A percentile compares a stretch with the other conserved stretches of the same genome.
phyloP scores from a whole-genome alignment of 2,329 filamentous ascomycete species.

The Passalora sequoiae region DNA sequence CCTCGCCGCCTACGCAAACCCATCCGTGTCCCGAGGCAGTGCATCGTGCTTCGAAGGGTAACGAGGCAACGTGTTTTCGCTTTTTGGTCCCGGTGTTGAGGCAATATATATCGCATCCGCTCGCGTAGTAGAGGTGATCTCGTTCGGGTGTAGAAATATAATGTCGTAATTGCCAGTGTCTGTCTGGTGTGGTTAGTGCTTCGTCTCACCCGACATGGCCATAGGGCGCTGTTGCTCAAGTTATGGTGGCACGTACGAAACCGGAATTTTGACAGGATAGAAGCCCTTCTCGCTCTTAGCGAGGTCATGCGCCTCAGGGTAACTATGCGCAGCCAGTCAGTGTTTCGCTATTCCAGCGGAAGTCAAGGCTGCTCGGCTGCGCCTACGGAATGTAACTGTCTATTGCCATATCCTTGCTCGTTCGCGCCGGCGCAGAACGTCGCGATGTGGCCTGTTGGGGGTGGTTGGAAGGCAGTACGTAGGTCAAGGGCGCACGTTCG shows the following conservation, averaged over 20 bases:
- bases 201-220: not conserved
- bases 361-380: not conserved
- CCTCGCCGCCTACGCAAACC: constrained; percentile 80
- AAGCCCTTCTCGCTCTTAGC: constrained; percentile 42
- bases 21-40: constrained; percentile 81
- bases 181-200: constrained; percentile 33
- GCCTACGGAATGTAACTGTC: constrained; percentile 6
- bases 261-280: constrained; percentile 46
- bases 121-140: constrained; percentile 79
- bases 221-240: not conserved
- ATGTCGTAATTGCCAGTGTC: constrained; percentile 84
- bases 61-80: constrained; percentile 68
- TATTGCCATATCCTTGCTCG: constrained; percentile 10
- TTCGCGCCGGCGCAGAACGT: constrained; percentile 5
- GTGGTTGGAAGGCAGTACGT: constrained; percentile 4
- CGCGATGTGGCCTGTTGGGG: not conserved
- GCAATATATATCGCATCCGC: constrained; percentile 57
- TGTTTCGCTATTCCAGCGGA: not conserved
- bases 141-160: constrained; percentile 76
- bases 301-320: constrained; percentile 44
- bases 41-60: constrained; percentile 67
- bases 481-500: not conserved
- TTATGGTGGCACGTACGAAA: constrained; percentile 38
- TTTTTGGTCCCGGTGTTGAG: constrained; percentile 63
- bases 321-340: constrained; percentile 30